Evolutionary conservation across 2,329 filamentous ascomycete genomes (phyloP), one percentile per base, ranked within the genome.

Genomic region (Arthrobotrys sinensis): DNA sequence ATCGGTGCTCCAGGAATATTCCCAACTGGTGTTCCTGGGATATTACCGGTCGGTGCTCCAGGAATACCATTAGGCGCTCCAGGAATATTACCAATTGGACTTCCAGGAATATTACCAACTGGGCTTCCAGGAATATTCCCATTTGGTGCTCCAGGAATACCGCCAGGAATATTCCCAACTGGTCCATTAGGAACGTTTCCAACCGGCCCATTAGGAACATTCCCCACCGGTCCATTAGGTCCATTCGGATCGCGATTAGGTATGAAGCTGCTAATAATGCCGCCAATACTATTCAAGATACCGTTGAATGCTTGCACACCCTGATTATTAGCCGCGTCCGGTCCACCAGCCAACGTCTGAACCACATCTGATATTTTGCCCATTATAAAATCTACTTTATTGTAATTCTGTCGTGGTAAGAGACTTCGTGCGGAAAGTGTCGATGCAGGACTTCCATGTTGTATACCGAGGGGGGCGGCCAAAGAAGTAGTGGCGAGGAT

Each of bases 261-360:
- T 63, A 63, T 63, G 6, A 63, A 43, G 16, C 57, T 63, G 21
- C 57, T 38, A 32, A 63, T 63, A 34, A 12, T 12, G 50, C 50
- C 34, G 24, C 24, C 24, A 4, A 28, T 53, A 28, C 19, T 11
- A 63, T 12, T 19, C 11, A 43, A 28, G 24, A 28, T 28, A 28
- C 24, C 24, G 24, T 32, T 63, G 19, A 63, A 63, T 2, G 36
- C 40, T 28, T 63, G 36, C 34, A 63, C 8, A 28, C n/a, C 8
- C 34, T 60, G 45, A 8, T 24, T 28, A 16, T 63, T 63, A 8
- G 50, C 50, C 12, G 50, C 50, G 6, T 50, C 63, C 5, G 63
- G 63, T 2, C 63, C 63, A 16, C 63, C 63, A 16, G 34, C 46
- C 4, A 66, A 24, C 14, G 19, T 43, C 32, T 52, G 45, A 19